Evolutionary conservation across 495 filamentous ascomycete genomes (phyloP).

Genomic region (Glonium stellatum): DNA sequence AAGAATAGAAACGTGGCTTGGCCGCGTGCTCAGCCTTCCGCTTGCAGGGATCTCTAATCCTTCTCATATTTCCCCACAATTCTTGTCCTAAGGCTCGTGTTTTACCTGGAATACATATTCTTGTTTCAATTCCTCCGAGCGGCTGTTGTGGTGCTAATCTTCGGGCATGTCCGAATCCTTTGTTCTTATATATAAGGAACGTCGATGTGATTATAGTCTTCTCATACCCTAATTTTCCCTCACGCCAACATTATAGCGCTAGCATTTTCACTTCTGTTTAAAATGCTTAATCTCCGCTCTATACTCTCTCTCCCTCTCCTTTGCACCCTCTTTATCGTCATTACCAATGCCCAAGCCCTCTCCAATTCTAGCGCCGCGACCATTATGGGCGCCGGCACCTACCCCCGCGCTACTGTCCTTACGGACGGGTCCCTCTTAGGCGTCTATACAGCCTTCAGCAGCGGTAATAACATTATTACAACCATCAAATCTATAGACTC

Average conservation of each 20-base stretch:
- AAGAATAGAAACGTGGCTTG: too few relatives aligned
- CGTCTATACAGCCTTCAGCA: conserved; percentile 37
- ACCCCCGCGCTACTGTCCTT: conserved; percentile 44
- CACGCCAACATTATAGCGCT: neutral
- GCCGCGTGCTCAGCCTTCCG: too few relatives aligned
- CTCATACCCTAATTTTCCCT: too few relatives aligned
- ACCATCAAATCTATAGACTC: conserved; percentile 40
- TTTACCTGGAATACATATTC: too few relatives aligned
- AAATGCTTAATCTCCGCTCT: conserved; percentile 1
- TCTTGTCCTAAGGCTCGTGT: too few relatives aligned
- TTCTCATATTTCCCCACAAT: too few relatives aligned
- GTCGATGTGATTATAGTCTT: too few relatives aligned
- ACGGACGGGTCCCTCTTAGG: conserved; percentile 40
- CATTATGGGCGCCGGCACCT: conserved; percentile 38
- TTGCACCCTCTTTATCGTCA: neutral
- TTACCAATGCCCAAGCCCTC: conserved; percentile 9
- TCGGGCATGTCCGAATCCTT: too few relatives aligned
- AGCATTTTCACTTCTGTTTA: neutral
- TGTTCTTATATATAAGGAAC: too few relatives aligned
- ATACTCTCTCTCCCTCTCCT: neutral
- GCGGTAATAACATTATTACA: conserved; percentile 35
- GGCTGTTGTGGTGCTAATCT: too few relatives aligned
- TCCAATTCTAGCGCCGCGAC: neutral
- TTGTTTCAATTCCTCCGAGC: too few relatives aligned
- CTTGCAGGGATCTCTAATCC: too few relatives aligned